phyloP scores from a whole-genome alignment of 495 filamentous ascomycete genomes.

The Hamigera avellanea region DNA sequence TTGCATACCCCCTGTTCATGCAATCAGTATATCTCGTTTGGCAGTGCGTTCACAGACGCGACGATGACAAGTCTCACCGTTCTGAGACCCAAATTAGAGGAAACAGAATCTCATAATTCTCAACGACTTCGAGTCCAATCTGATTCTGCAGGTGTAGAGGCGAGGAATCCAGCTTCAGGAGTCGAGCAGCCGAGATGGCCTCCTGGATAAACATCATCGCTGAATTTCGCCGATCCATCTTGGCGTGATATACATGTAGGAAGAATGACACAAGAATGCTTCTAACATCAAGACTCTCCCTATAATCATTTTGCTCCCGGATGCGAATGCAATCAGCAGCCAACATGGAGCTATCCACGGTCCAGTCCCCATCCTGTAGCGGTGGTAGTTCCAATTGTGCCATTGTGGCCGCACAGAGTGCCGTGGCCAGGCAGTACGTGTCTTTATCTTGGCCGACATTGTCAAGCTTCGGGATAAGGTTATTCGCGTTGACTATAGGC shows the following conservation, averaged over 20 bases:
- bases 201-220: constrained; percentile 25
- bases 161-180: constrained; percentile 17
- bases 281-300: constrained; percentile 9
- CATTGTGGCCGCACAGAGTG: constrained; percentile 23
- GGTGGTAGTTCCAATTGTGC: constrained; percentile 19
- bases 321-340: constrained; percentile 14
- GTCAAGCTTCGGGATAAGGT: constrained; percentile 8
- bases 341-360: constrained; percentile 12
- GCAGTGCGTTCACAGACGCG: no score
- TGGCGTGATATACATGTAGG: constrained; percentile 24
- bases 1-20: constrained; percentile 18
- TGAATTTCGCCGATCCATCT: constrained; percentile 16
- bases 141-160: no score
- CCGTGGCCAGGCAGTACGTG: constrained; percentile 11
- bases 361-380: constrained; percentile 1
- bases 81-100: constrained; percentile 22
- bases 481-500: constrained; percentile 17
- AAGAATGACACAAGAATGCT: constrained; percentile 20
- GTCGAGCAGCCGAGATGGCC: constrained; percentile 13
- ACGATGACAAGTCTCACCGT: no score
- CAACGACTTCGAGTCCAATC: constrained; percentile 12
- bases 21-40: no score
- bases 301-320: constrained; percentile 4
- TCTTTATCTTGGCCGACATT: constrained; percentile 1
- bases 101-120: constrained; percentile 16